These are phyloP conservation scores for Fomitiporia mediterranea DNA, from an alignment of 1,284 basidiomycete genomes.

Conservation along the genomic window DNA sequence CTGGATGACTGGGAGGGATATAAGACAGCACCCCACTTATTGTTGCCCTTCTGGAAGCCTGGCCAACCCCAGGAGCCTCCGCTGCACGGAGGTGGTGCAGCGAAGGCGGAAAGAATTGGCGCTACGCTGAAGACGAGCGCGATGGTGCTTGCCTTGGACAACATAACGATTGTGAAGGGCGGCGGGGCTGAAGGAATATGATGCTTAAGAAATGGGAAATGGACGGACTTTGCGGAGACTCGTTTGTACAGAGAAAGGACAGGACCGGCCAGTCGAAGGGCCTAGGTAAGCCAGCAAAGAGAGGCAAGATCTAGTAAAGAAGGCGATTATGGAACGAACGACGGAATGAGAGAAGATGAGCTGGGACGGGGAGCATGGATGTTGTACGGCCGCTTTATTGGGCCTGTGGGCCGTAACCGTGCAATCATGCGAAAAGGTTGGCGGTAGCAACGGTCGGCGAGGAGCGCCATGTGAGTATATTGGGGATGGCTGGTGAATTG, in stretches of 20 bases:
- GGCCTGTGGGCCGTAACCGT: neutral
- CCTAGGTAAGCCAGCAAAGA: slow-evolving; percentile 21
- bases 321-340: neutral
- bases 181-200: slow-evolving; percentile 22
- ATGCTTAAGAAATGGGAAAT: slow-evolving; percentile 3
- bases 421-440: neutral
- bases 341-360: neutral
- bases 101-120: slow-evolving; percentile 28
- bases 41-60: slow-evolving; percentile 44
- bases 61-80: slow-evolving; percentile 48
- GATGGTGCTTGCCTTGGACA: slow-evolving; percentile 34
- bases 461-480: too few relatives aligned
- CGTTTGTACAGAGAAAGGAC: slow-evolving; percentile 24
- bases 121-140: slow-evolving; percentile 33
- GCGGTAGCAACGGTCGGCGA: slow-evolving; percentile 1
- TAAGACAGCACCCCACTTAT: slow-evolving; percentile 43
- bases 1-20: neutral
- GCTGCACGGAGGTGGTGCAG: slow-evolving; percentile 46
- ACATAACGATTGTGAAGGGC: slow-evolving; percentile 38
- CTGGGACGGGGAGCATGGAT: neutral
- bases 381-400: neutral
- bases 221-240: slow-evolving; percentile 24
- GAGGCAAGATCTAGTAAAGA: slow-evolving; percentile 17
- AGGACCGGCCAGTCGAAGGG: slow-evolving; percentile 18
- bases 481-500: neutral